These are phyloP conservation scores for Alternaria rosae DNA, from an alignment of 2,329 filamentous ascomycete species.

Conservation along the genomic window DNA sequence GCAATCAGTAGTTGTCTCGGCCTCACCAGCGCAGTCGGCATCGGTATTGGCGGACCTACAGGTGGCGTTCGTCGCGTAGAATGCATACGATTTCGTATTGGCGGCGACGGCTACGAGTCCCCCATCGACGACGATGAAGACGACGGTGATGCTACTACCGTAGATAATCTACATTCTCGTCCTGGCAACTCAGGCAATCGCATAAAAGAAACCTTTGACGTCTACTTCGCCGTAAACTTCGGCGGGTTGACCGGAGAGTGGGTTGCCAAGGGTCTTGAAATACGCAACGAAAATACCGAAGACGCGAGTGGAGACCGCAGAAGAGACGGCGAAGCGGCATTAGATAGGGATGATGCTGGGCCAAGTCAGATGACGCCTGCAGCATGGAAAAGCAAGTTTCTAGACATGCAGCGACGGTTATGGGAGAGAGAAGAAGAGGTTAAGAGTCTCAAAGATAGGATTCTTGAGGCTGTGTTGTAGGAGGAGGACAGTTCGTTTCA, in stretches of 20 bases:
- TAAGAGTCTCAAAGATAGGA: slow-evolving; percentile 45
- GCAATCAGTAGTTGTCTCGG: slow-evolving; percentile 55
- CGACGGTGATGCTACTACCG: slow-evolving; percentile 38
- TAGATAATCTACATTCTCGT: slow-evolving; percentile 2
- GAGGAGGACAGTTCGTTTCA: neutral
- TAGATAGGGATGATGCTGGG: slow-evolving; percentile 6
- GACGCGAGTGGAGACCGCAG: neutral
- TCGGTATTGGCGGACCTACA: slow-evolving; percentile 44
- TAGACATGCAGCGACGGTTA: slow-evolving; percentile 44
- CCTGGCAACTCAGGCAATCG: slow-evolving; percentile 10
- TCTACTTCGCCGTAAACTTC: slow-evolving; percentile 53
- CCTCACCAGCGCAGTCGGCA: slow-evolving; percentile 43
- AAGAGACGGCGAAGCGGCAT: slow-evolving; percentile 9
- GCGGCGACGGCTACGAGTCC: slow-evolving; percentile 51
- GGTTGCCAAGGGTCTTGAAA: slow-evolving; percentile 50
- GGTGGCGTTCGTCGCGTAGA: slow-evolving; percentile 50
- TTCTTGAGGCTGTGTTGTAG: slow-evolving; percentile 50
- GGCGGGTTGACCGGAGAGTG: slow-evolving; percentile 54
- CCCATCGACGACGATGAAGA: slow-evolving; percentile 53
- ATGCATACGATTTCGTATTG: slow-evolving; percentile 52
- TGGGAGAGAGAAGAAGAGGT: slow-evolving; percentile 47
- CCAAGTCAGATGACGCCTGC: slow-evolving; percentile 24
- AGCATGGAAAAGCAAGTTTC: slow-evolving; percentile 46
- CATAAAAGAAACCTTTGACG: slow-evolving; percentile 53
- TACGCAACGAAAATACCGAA: neutral